Evolutionary conservation across 768 basidiomycete genomes (phyloP).

Genomic region (Boletus coccyginus): DNA sequence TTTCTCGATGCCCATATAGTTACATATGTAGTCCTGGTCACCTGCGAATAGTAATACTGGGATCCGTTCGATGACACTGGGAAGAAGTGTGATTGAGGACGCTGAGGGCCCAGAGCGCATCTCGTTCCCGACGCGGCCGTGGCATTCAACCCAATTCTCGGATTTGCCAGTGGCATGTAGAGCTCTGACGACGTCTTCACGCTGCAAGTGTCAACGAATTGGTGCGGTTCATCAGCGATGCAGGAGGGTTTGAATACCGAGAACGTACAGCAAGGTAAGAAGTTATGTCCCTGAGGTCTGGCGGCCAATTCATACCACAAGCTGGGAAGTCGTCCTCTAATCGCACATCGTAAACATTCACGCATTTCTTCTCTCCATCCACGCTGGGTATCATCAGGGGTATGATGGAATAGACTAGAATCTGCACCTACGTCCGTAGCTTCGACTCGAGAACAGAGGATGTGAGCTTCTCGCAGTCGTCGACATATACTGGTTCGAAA

Average conservation of each 20-base stretch:
- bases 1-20: conserved; percentile 86
- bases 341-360: conserved; percentile 95
- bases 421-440: conserved; percentile 20
- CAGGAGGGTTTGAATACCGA: not conserved
- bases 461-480: conserved; percentile 60
- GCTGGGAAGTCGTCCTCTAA: conserved; percentile 80
- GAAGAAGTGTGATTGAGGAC: conserved; percentile 75
- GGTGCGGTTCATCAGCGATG: not conserved
- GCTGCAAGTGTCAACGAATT: conserved; percentile 41
- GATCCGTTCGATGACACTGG: conserved; percentile 72
- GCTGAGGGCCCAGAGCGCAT: conserved; percentile 55
- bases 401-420: not conserved
- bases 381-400: conserved; percentile 42
- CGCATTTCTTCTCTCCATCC: conserved; percentile 69
- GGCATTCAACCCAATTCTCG: conserved; percentile 88
- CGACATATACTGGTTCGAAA: conserved; percentile 56
- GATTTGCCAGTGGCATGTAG: conserved; percentile 79
- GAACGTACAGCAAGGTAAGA: conserved; percentile 74
- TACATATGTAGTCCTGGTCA: conserved; percentile 96
- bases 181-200: conserved; percentile 73
- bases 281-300: conserved; percentile 73
- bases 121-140: conserved; percentile 57
- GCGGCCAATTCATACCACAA: conserved; percentile 99
- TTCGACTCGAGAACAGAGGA: conserved; percentile 35
- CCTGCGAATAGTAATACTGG: conserved; percentile 91